Evolutionary conservation across 768 basidiomycete species (phyloP).

Genomic region (Austroboletus festivus): DNA sequence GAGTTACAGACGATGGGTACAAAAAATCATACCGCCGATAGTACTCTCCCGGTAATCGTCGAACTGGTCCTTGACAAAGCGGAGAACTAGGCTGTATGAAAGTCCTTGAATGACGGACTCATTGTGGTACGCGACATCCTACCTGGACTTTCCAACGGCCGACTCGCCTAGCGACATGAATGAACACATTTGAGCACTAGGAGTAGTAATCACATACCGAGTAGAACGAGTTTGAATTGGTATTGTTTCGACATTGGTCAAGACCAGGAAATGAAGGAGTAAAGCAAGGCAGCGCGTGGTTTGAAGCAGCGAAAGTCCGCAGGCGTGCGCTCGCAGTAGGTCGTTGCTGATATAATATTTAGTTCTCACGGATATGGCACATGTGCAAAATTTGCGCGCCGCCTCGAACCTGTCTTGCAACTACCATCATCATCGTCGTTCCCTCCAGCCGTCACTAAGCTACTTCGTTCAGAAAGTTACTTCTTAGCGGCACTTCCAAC

Average conservation of each 20-base stretch:
- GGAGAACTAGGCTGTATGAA: constrained; percentile 73
- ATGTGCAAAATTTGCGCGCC: constrained; percentile 34
- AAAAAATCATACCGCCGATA: constrained; percentile 65
- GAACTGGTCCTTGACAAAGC: constrained; percentile 96
- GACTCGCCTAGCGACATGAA: constrained; percentile 73
- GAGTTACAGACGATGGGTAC: constrained; percentile 55
- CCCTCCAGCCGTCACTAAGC: constrained; percentile 27
- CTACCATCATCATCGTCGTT: constrained; percentile 39
- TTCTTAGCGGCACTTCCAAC: constrained; percentile 18
- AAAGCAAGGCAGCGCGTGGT: constrained; percentile 1
- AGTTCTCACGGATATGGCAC: constrained; percentile 24
- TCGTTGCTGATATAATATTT: constrained; percentile 23
- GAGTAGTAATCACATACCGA: constrained; percentile 55
- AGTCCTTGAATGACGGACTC: constrained; percentile 24
- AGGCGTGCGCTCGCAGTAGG: constrained; percentile 13
- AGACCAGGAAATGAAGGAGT: too few species aligned
- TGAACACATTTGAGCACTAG: not conserved
- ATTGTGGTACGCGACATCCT: constrained; percentile 4
- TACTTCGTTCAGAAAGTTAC: constrained; percentile 20
- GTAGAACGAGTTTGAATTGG: constrained; percentile 95
- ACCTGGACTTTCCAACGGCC: constrained; percentile 92
- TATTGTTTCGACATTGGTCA: constrained; percentile 83
- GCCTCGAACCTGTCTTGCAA: constrained; percentile 23
- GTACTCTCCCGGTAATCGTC: constrained; percentile 95
- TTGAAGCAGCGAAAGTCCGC: constrained; percentile 10